Evolutionary conservation across 306 rosid species (phyloP), one percentile per base, ranked within the genome.

Genomic region (Inga leiocalycina): DNA sequence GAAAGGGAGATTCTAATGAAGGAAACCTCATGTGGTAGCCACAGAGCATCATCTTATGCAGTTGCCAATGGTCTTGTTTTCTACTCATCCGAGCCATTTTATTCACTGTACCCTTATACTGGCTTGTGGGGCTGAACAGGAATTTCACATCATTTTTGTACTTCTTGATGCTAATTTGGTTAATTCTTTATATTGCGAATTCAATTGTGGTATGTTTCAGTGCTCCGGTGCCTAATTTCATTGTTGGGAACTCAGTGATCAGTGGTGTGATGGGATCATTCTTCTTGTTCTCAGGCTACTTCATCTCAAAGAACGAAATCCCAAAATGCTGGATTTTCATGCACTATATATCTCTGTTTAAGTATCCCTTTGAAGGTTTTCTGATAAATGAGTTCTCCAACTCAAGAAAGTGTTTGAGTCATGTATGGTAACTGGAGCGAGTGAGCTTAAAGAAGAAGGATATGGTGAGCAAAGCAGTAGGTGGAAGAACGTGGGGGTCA

Each of bases 341-440:
- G 98, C 98, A 96, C 82, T 92, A 88, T 72, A 79, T 96, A 49
- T 96, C 99, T 20, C 80, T 96, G 81, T 96, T 96, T 56, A 96
- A 96, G 92, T 93, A 96, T 81, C 99, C 99, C 20, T 93, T 96
- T 41, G 99, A 96, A 89, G 98, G 98, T 92, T 89, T 96, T 78
- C 80, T 96, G 79, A 90, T 93, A 77, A 96, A 93, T 67, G 97
- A 96, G 87, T 96, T 96, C 82, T 96, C 99, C 2, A 80, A 89
- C 10, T 92, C 98, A n/a, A 91, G 83, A 17, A 93, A 96, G 87
- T 96, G 99, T 82, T 77, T 96, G 99, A 93, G 41, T 84, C 85
- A 79, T 96, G 97, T 37, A 44, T 87, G 51, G 85, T 86, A 88
- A 93, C 84, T 0, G 96, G 92, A 30, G 96, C 88, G 62, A 91